Evolutionary conservation across 371 early-diverging fungal genomes (phyloP).

Genomic region (Rhizopus arrhizus): DNA sequence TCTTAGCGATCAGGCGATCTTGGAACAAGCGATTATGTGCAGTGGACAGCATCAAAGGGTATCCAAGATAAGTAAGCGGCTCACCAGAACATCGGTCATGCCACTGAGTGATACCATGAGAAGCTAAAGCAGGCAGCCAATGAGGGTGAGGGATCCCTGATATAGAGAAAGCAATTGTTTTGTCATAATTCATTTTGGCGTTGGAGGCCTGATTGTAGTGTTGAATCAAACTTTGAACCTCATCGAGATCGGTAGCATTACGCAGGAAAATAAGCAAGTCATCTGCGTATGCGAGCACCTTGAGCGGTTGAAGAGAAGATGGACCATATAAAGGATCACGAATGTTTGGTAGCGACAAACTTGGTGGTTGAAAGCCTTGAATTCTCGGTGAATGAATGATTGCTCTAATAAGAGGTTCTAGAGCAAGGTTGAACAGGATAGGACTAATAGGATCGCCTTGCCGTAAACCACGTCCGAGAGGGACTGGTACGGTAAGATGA

Average conservation of each 20-base stretch:
- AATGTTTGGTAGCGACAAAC: neutral
- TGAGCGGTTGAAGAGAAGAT: too few species aligned
- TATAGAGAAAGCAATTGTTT: constrained; percentile 8
- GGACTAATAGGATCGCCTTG: constrained; percentile 22
- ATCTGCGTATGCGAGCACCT: neutral
- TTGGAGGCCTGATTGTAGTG: constrained; percentile 10
- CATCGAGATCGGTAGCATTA: neutral
- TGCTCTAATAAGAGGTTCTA: constrained; percentile 6
- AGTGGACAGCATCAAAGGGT: too few species aligned
- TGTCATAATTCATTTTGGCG: constrained; percentile 10
- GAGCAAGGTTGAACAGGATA: constrained; percentile 21
- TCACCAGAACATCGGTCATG: too few species aligned
- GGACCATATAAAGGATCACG: too few species aligned
- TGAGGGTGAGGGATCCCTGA: neutral
- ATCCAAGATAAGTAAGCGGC: too few species aligned
- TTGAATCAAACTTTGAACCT: neutral
- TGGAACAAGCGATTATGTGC: too few species aligned
- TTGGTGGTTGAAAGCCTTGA: neutral
- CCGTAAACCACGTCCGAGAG: constrained; percentile 1
- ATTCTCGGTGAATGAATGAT: neutral
- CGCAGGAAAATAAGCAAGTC: neutral
- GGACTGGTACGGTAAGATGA: neutral
- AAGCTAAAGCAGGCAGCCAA: neutral
- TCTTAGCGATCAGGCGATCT: too few species aligned
- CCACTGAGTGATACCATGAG: neutral